phyloP scores from a whole-genome alignment of 78 protist species.

The Ministeria vibrans region DNA sequence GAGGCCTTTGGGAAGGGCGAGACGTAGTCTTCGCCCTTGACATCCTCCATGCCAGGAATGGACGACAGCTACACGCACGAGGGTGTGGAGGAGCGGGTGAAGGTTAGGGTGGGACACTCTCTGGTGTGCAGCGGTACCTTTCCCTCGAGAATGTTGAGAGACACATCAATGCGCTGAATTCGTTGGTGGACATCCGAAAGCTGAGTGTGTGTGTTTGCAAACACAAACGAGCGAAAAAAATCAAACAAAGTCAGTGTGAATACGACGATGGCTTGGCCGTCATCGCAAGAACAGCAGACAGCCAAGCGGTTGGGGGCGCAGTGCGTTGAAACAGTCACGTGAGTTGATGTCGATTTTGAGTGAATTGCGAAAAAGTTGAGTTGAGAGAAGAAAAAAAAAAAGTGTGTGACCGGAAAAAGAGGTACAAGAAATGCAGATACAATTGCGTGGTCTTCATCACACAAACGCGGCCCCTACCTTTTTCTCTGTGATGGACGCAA shows the following conservation, averaged over 20 bases:
- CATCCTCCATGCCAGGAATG: not conserved
- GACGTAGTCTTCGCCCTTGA: not conserved
- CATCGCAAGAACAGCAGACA: no score
- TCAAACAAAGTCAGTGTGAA: no score
- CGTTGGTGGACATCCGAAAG: not conserved
- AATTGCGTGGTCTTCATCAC: not conserved
- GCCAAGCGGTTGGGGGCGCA: no score
- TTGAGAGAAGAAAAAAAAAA: not conserved
- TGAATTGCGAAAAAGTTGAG: no score
- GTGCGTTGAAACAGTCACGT: no score
- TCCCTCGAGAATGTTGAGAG: not conserved
- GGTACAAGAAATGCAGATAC: no score
- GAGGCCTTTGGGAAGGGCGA: not conserved
- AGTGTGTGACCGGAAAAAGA: no score
- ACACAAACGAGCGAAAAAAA: not conserved
- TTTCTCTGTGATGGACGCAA: not conserved
- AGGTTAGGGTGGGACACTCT: not conserved
- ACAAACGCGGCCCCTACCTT: not conserved
- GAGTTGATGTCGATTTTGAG: no score
- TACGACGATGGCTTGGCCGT: no score
- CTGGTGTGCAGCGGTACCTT: not conserved
- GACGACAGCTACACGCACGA: not conserved
- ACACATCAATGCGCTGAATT: not conserved
- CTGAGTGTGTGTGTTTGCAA: not conserved
- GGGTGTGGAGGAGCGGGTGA: not conserved